Evolutionary conservation across 306 rosid species (phyloP), one percentile per base, ranked within the genome.

Genomic region (Malus domestica): DNA sequence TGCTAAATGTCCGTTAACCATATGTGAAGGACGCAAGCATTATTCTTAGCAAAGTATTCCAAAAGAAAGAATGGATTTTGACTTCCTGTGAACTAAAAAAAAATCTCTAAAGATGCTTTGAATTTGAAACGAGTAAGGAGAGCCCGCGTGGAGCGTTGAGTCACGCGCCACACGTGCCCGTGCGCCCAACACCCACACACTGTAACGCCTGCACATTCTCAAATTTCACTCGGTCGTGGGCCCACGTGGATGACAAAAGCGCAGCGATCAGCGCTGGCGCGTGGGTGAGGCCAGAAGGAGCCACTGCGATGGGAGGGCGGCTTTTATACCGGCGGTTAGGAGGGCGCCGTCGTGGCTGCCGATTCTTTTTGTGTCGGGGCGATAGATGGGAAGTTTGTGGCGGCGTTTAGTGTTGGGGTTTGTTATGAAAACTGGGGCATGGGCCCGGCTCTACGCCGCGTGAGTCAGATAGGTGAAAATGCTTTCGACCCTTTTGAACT

Each of bases 371-470:
- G 23, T 38, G 6, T 10, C 68, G 64, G 40, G n/a, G 2, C 67
- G 8, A 30, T 2, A 75, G 67, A 83, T 76, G 70, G 75, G 78
- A 63, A 71, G 22, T 78, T 61, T 52, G 54, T 57, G 85, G 85
- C 87, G 82, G 84, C 87, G 67, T 67, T 73, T 69, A n/a, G 51
- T 45, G 5, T n/a, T 8, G 12, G 65, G 40, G 7, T 19, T 55
- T 68, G 6, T 18, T 49, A 27, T 35, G 70, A 77, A 80, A 71
- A 66, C 73, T 85, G 93, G 84, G 84, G 87, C 81, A 76, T 55
- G 73, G 78, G 63, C 49, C 82, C 82, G 72, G 72, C 87, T 66
- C 85, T 77, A 71, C 85, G 82, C 87, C 88, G 88, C 87, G 85
- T 71, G 86, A 71, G 71, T 46, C 58, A 87, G 80, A 82, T 74